phyloP scores from a whole-genome alignment of 2,329 filamentous ascomycete species.

The Trichoderma hamatum region DNA sequence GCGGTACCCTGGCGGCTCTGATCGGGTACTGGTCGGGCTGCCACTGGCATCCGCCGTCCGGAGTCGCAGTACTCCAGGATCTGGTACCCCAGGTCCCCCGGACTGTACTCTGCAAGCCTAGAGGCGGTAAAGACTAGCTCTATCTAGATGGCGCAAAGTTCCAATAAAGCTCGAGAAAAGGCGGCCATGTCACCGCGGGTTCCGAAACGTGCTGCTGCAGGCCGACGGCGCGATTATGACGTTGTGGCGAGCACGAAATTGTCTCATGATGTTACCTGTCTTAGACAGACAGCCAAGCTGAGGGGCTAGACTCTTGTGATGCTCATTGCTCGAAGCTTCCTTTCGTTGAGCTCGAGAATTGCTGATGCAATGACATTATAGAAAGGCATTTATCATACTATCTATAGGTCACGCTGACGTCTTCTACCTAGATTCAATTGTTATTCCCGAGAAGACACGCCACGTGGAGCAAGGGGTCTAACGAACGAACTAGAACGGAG shows the following conservation, averaged over 20 bases:
- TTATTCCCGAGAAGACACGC: not conserved
- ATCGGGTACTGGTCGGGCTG: slow-evolving; percentile 8
- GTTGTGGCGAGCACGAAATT: not conserved
- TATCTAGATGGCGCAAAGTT: slow-evolving; percentile 13
- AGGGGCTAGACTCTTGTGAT: not conserved
- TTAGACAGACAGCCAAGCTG: not conserved
- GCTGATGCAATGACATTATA: not conserved
- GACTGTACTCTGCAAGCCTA: slow-evolving; percentile 4
- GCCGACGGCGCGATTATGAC: not conserved
- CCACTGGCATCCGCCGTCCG: not conserved
- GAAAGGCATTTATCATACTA: not conserved
- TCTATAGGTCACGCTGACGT: slow-evolving; percentile 3
- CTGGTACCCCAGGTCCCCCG: slow-evolving; percentile 2
- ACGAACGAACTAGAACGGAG: too few relatives aligned
- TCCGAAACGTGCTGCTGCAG: not conserved
- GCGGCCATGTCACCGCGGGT: slow-evolving; percentile 2
- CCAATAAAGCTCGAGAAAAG: slow-evolving; percentile 11
- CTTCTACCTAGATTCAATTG: not conserved
- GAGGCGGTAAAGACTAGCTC: slow-evolving; percentile 9
- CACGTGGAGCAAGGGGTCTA: not conserved
- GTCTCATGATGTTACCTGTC: slow-evolving; percentile 12
- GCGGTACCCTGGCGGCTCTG: not conserved
- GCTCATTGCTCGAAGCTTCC: not conserved
- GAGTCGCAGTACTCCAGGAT: slow-evolving; percentile 10
- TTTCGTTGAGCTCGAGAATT: not conserved